Conservation (phyloP, 306 rosid species). For the Glycine latifolia region DNA sequence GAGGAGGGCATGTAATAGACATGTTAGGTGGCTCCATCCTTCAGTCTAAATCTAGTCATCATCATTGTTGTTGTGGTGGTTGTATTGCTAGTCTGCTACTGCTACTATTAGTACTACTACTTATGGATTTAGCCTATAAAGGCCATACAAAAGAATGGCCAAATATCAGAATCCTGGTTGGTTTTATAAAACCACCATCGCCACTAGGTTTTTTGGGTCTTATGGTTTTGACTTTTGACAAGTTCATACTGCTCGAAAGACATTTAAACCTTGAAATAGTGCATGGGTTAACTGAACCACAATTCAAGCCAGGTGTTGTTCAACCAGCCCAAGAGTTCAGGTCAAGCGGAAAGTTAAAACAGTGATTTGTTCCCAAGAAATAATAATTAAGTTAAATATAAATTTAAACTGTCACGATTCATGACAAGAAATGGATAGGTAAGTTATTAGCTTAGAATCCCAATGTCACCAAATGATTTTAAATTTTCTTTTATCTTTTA, state of each 20-base stretch:
- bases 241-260: neutral
- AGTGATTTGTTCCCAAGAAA: neutral
- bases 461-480: neutral
- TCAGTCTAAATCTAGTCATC: too few relatives aligned
- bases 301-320: neutral
- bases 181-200: neutral
- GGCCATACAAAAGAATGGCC: neutral
- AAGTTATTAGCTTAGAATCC: neutral
- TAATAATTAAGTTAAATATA: neutral
- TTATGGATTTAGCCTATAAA: neutral
- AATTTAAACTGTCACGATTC: neutral
- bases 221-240: neutral
- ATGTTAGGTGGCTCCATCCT: too few relatives aligned
- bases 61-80: too few relatives aligned
- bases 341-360: neutral
- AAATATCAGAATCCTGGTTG: neutral
- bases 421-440: neutral
- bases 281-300: neutral
- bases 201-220: neutral
- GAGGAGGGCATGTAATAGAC: too few relatives aligned
- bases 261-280: neutral
- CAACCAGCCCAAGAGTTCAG: neutral
- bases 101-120: too few relatives aligned
- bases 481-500: slow-evolving; percentile 5
- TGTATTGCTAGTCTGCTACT: too few relatives aligned